These are phyloP conservation scores for Sutorius eximius DNA, from an alignment of 1,284 basidiomycete genomes.

Conservation along the genomic window DNA sequence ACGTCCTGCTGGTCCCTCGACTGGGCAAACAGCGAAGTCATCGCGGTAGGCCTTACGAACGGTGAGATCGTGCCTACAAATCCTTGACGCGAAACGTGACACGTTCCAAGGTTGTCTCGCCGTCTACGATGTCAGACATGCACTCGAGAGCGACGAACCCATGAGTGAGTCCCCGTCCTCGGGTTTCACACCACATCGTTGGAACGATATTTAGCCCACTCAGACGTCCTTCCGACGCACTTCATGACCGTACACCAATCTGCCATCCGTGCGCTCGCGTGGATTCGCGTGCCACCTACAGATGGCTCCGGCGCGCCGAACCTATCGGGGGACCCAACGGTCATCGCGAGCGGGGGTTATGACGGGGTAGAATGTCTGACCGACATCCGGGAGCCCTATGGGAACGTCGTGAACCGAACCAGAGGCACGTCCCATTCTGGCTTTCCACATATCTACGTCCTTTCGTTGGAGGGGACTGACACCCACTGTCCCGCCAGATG, in stretches of 20 bases:
- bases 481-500: conserved; percentile 46
- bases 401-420: conserved; percentile 70
- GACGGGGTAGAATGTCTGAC: conserved; percentile 74
- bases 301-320: conserved; percentile 47
- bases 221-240: conserved; percentile 62
- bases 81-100: background rate
- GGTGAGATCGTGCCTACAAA: conserved; percentile 48
- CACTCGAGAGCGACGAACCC: conserved; percentile 38
- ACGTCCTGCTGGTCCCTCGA: conserved; percentile 74
- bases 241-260: conserved; percentile 75
- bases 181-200: too few species aligned
- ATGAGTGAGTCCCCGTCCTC: conserved; percentile 25
- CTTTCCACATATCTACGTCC: background rate
- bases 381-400: conserved; percentile 68
- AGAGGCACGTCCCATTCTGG: conserved; percentile 47
- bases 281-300: conserved; percentile 66
- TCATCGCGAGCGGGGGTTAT: conserved; percentile 73
- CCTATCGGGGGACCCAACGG: conserved; percentile 59
- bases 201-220: background rate
- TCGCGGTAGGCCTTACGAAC: conserved; percentile 81
- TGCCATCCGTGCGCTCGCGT: conserved; percentile 71
- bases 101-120: conserved; percentile 63
- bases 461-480: too few species aligned
- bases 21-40: conserved; percentile 80
- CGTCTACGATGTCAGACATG: conserved; percentile 67